Conservation (phyloP, 2,329 filamentous ascomycete genomes). For the Sporothrix pallida region DNA sequence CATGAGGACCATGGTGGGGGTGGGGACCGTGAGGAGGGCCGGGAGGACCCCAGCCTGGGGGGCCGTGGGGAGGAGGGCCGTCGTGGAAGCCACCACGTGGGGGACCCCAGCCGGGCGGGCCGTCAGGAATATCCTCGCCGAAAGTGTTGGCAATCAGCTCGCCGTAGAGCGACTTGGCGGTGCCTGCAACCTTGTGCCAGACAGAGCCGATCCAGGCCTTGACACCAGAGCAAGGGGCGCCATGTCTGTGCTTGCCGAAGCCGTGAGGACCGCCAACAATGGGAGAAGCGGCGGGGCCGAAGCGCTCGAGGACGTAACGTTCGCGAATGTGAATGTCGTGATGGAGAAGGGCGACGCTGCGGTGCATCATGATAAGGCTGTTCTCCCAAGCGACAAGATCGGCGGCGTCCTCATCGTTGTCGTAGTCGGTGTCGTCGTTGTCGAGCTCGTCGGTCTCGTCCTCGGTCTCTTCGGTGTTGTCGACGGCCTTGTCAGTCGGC, state of each 20-base stretch:
- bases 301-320: slow-evolving; percentile 34
- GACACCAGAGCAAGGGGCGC: slow-evolving; percentile 41
- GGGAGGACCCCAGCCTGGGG: slow-evolving; percentile 27
- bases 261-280: neutral
- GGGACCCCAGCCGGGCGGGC: neutral
- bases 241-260: slow-evolving; percentile 12
- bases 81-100: slow-evolving; percentile 4
- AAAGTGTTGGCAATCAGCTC: slow-evolving; percentile 37
- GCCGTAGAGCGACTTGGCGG: slow-evolving; percentile 45
- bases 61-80: slow-evolving; percentile 24
- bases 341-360: slow-evolving; percentile 29
- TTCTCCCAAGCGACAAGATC: slow-evolving; percentile 36
- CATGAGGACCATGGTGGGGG: slow-evolving; percentile 7
- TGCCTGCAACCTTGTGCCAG: slow-evolving; percentile 48
- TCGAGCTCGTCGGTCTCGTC: slow-evolving; percentile 13
- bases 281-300: slow-evolving; percentile 27
- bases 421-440: slow-evolving; percentile 11
- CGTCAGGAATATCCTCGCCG: slow-evolving; percentile 29
- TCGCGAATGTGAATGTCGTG: slow-evolving; percentile 36
- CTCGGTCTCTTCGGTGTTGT: neutral
- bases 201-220: slow-evolving; percentile 53
- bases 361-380: slow-evolving; percentile 33
- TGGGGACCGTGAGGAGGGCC: slow-evolving; percentile 29
- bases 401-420: slow-evolving; percentile 34
- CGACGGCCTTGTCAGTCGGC: neutral